Base-by-base conservation (phyloP, 306 rosid genomes). In the Trifolium subterraneum region DNA sequence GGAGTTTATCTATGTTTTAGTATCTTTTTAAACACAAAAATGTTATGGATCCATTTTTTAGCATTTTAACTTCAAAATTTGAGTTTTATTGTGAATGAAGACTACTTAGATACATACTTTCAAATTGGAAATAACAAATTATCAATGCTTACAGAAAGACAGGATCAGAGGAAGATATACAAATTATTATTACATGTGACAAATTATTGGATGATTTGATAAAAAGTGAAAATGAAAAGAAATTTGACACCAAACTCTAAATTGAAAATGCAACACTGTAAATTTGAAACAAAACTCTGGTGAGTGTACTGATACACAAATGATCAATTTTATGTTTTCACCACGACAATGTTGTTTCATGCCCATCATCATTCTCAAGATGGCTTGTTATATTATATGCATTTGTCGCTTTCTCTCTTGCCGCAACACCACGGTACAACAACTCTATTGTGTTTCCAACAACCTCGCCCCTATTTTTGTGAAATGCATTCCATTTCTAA, bases 31-130 rank as follows among this genome's bases (percentile, higher is more conserved):
- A 9, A 4, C 20, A 8, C 33, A 29, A 29, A 29, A 29, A 41
- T 38, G 23, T 13, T 4, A 14, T 58, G 44, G 16, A 22, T 36
- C 12, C 41, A 33, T 35, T 58, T 6, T 56, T 41, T 38, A 13
- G 2, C 70, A 42, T 22, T 6, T 39, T 71, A 14, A 4, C 52
- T 77, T 22, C 29, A 63, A 63, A n/a, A 22, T 8, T n/a, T 77
- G 13, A 31, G 70, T 15, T 59, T 20, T 10, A 10, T 10, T 23
- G 8, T 68, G 33, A 22, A 0, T 25, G 29, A 25, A 23, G 25
- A 23, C 25, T 23, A 23, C 25, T 1, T 23, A 23, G 25, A 23
- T 23, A 23, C 25, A 23, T 23, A 23, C 25, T 23, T 23, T 23
- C 25, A 23, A 23, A 27, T 27, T 27, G 31, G 31, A 27, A 27